These are phyloP conservation scores for Vinca minor DNA, from an alignment of 257 asterid genomes.

Conservation along the genomic window DNA sequence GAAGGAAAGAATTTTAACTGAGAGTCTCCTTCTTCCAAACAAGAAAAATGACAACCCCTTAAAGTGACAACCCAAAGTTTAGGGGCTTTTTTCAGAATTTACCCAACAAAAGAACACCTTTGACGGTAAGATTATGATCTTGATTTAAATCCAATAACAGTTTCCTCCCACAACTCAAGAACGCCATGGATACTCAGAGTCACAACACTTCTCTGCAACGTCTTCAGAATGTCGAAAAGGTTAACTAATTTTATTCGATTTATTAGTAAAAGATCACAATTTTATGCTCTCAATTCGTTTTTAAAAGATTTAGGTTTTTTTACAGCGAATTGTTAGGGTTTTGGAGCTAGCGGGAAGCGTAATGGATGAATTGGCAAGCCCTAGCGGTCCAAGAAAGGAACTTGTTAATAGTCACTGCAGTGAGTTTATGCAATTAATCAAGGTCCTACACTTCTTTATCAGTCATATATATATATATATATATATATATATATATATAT, in stretches of 20 bases:
- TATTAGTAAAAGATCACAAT: not conserved
- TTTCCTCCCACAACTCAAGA: constrained; percentile 7
- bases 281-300: not conserved
- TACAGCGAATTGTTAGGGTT: constrained; percentile 79
- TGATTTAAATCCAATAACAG: too few species aligned
- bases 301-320: constrained; percentile 13
- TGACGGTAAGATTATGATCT: constrained; percentile 13
- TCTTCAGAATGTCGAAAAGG: constrained; percentile 82
- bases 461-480: too few species aligned
- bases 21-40: too few species aligned
- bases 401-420: constrained; percentile 62
- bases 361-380: constrained; percentile 86
- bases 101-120: constrained; percentile 4
- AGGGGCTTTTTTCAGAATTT: too few species aligned
- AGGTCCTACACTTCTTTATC: constrained; percentile 32
- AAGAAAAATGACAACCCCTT: too few species aligned
- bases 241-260: constrained; percentile 8
- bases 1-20: too few species aligned
- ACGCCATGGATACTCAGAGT: constrained; percentile 62
- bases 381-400: constrained; percentile 83
- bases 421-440: constrained; percentile 76
- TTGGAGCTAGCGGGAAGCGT: constrained; percentile 81
- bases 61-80: too few species aligned
- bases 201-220: constrained; percentile 76
- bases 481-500: too few species aligned